These are phyloP conservation scores for Cymbidium sinense DNA, from an alignment of 106 monocot genomes.

Conservation along the genomic window DNA sequence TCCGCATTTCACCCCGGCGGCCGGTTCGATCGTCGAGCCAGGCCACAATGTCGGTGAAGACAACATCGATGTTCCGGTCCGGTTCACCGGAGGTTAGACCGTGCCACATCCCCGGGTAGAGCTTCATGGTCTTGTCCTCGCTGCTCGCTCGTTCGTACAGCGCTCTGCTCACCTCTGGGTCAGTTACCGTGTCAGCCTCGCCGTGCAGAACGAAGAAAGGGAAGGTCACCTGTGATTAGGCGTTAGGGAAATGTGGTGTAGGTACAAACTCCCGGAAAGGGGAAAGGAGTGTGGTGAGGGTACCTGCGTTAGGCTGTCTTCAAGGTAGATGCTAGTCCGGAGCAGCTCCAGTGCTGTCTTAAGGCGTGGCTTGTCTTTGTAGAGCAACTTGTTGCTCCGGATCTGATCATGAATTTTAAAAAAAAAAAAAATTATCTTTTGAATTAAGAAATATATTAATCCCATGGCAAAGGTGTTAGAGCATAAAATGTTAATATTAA, in stretches of 20 bases:
- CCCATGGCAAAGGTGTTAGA: no score
- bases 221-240: constrained; percentile 45
- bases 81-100: constrained; percentile 94
- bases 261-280: no score
- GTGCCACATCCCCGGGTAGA: constrained; percentile 97
- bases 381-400: constrained; percentile 74
- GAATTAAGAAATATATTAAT: no score
- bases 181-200: constrained; percentile 82
- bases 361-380: constrained; percentile 90
- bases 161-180: constrained; percentile 87
- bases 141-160: constrained; percentile 65
- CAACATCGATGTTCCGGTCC: constrained; percentile 56
- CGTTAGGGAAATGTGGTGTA: background rate
- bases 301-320: constrained; percentile 53
- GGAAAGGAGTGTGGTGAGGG: background rate
- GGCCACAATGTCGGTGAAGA: constrained; percentile 67
- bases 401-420: constrained; percentile 31
- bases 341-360: constrained; percentile 94
- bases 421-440: background rate
- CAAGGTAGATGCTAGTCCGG: constrained; percentile 68
- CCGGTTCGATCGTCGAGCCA: constrained; percentile 52
- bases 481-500: no score
- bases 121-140: constrained; percentile 82
- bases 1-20: background rate
- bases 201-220: constrained; percentile 91